Evolutionary conservation across 768 basidiomycete species (phyloP).

Genomic region (Leccinum barrowsii): DNA sequence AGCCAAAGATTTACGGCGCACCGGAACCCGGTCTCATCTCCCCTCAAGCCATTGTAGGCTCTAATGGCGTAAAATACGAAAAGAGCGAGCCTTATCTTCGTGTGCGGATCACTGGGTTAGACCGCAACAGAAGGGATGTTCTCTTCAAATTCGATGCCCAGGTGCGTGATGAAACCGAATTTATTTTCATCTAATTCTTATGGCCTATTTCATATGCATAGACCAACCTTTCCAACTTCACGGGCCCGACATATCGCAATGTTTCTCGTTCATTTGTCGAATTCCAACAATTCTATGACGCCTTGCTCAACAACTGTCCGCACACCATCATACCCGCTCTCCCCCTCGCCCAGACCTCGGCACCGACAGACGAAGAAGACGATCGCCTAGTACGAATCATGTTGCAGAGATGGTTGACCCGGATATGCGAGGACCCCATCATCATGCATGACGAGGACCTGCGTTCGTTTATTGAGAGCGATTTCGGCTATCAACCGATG

Average conservation of each 20-base stretch:
- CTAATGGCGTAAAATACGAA: conserved; percentile 72
- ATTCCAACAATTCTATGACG: conserved; percentile 91
- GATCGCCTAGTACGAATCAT: conserved; percentile 93
- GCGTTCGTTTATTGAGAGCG: conserved; percentile 92
- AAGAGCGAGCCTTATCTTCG: conserved; percentile 80
- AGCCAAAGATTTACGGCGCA: conserved; percentile 85
- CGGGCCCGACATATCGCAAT: conserved; percentile 84
- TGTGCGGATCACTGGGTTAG: conserved; percentile 85
- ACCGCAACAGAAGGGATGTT: conserved; percentile 93
- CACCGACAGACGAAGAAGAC: conserved; percentile 97
- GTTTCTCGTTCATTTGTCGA: conserved; percentile 94
- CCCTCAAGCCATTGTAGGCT: conserved; percentile 57
- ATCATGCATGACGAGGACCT: conserved; percentile 88
- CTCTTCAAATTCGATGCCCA: conserved; percentile 94
- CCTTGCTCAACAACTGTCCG: conserved; percentile 85
- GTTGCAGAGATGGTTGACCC: conserved; percentile 90
- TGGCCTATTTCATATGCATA: conserved; percentile 29
- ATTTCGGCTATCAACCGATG: conserved; percentile 93
- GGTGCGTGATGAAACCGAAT: conserved; percentile 43
- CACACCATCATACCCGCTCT: conserved; percentile 96
- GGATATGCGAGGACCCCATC: conserved; percentile 91
- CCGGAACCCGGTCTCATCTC: conserved; percentile 82
- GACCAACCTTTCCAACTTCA: conserved; percentile 94
- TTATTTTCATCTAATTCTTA: not conserved
- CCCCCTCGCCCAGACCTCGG: conserved; percentile 94